These are phyloP conservation scores for Agrocybe praecox DNA, from an alignment of 768 basidiomycete species.

Conservation along the genomic window DNA sequence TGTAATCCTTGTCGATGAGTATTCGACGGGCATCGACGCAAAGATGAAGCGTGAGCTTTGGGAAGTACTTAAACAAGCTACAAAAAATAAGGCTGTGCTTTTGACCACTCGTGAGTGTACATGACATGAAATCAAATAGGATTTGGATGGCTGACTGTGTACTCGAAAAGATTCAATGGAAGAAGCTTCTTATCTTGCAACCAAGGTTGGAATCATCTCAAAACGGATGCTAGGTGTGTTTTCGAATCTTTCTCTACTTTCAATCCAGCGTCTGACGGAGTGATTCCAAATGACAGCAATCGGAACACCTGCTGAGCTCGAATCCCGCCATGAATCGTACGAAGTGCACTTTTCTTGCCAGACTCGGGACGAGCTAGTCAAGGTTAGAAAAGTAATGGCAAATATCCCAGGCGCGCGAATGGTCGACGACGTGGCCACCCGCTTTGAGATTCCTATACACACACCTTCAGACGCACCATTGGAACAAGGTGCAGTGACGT, in stretches of 20 bases:
- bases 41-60: conserved; percentile 87
- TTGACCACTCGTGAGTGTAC: conserved; percentile 65
- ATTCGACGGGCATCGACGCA: conserved; percentile 81
- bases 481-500: conserved; percentile 20
- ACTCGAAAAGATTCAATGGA: conserved; percentile 24
- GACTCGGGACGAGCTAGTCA: conserved; percentile 44
- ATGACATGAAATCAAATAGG: not conserved
- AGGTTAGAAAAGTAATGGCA: conserved; percentile 52
- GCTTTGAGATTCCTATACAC: conserved; percentile 61
- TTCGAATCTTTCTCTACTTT: too few species aligned
- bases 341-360: conserved; percentile 66
- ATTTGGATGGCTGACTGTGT: not conserved
- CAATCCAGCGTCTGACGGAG: too few species aligned
- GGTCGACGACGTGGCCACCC: conserved; percentile 65
- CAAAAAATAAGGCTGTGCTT: conserved; percentile 67
- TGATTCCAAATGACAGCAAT: too few species aligned
- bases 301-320: conserved; percentile 19
- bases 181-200: conserved; percentile 26
- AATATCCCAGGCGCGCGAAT: conserved; percentile 53
- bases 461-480: not conserved
- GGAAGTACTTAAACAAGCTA: conserved; percentile 67
- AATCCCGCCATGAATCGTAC: conserved; percentile 21
- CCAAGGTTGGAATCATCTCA: conserved; percentile 18
- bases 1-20: conserved; percentile 81
- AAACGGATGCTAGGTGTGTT: conserved; percentile 23